Evolutionary conservation across 2,329 filamentous ascomycete species (phyloP), one percentile per base, ranked within the genome.

Genomic region (Colletotrichum incanum): DNA sequence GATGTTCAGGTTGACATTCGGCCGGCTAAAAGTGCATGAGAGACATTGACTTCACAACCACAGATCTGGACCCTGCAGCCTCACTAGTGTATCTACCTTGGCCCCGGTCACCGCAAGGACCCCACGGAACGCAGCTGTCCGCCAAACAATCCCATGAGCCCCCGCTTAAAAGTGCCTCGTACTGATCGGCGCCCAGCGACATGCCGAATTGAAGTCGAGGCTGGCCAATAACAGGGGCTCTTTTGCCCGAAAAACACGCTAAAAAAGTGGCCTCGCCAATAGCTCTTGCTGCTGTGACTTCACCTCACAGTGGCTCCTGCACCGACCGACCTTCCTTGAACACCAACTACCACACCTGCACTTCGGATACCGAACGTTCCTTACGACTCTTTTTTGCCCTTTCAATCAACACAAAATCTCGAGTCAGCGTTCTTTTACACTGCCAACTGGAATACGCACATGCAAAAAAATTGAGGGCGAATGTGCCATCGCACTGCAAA

Each of bases 211-310:
- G 9, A 12, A 14, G 20, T 34, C 28, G 23, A 2, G 2, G 26
- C 41, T 23, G 28, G n/a, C 41, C 58, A 60, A 60, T 60, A n/a
- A 45, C 16, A 41, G 8, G 20, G 4, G 2, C 18, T 12, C 18
- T 60, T 60, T 20, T 7, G 34, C n/a, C 39, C 2, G 11, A 37
- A 7, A 55, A 37, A 26, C 12, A 39, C n/a, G n/a, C 54, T 39
- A 41, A 58, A 16, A 34, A 23, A 23, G 58, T 56, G 54, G 34
- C 12, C 34, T 41, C 18, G 47, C 37, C 23, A 55, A 43, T 16
- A 43, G 34, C 34, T 64, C 37, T 18, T 26, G 16, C 26, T 54
- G 23, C 61, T 23, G 61, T 64, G 61, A 64, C 49, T 55, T 64
- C 61, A 58, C 20, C n/a, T 39, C 54, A 39, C 8, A 55, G 20